Evolutionary conservation across 768 basidiomycete species (phyloP).

Genomic region (Tricholoma matsutake): DNA sequence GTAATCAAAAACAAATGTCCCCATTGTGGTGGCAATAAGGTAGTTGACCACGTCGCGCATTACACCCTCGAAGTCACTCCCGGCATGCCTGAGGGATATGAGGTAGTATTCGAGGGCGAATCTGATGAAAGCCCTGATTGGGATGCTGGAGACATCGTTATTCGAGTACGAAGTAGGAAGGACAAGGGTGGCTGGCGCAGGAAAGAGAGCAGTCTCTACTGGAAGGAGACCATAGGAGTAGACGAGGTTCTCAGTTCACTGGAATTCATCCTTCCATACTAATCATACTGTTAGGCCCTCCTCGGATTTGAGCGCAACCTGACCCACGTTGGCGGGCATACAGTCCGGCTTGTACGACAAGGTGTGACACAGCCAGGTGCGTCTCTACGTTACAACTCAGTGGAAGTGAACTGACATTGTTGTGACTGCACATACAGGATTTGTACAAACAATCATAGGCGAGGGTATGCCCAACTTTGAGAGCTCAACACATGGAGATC

Average conservation of each 20-base stretch:
- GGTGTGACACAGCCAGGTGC: constrained; percentile 91
- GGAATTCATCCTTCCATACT: background rate
- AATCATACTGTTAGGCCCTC: constrained; percentile 60
- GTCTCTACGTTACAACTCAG: constrained; percentile 11
- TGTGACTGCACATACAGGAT: constrained; percentile 44
- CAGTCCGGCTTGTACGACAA: constrained; percentile 62
- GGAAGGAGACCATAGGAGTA: constrained; percentile 86
- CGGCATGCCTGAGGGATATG: constrained; percentile 91
- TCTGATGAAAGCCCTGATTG: constrained; percentile 95
- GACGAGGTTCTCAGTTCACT: constrained; percentile 66
- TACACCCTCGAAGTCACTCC: constrained; percentile 83
- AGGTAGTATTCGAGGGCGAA: constrained; percentile 94
- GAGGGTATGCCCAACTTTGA: constrained; percentile 88
- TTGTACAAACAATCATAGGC: constrained; percentile 78
- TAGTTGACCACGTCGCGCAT: constrained; percentile 73
- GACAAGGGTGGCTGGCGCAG: constrained; percentile 80
- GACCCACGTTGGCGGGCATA: constrained; percentile 88
- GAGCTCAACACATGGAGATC: constrained; percentile 63
- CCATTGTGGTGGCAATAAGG: constrained; percentile 79
- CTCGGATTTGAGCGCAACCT: constrained; percentile 93
- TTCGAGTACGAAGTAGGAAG: constrained; percentile 77
- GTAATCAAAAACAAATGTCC: constrained; percentile 76
- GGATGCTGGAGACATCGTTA: constrained; percentile 91
- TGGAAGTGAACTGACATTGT: background rate
- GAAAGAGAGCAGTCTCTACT: constrained; percentile 89